Evolutionary conservation across 176 grass and related monocot genomes (phyloP).

Genomic region (Avena atlantica): DNA sequence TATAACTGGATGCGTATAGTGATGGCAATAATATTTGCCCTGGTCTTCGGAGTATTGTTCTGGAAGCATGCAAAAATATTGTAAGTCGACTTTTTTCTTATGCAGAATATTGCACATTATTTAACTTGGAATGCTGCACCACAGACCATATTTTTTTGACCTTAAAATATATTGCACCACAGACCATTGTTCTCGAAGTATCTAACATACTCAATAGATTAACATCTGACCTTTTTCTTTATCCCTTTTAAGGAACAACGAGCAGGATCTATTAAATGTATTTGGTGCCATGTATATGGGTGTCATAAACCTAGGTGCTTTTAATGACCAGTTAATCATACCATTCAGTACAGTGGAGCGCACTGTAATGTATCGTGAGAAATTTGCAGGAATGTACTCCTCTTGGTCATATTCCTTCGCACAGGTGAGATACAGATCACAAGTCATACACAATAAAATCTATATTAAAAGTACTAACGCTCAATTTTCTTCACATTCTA

Average conservation of each 20-base stretch:
- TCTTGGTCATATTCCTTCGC: conserved; percentile 8
- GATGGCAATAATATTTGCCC: background rate
- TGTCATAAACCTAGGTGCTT: background rate
- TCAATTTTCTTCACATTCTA: background rate
- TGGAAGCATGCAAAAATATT: conserved; percentile 9
- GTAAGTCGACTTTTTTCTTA: background rate
- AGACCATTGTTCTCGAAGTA: background rate
- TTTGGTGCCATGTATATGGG: conserved; percentile 10
- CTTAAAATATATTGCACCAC: too few relatives aligned
- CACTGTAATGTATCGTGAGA: conserved; percentile 14
- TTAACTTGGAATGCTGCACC: background rate
- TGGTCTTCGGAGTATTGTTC: background rate
- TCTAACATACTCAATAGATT: background rate
- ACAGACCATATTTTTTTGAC: too few relatives aligned
- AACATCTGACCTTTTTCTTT: background rate
- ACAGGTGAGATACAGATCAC: background rate
- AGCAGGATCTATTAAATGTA: conserved; percentile 2
- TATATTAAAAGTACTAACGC: background rate
- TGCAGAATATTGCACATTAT: background rate
- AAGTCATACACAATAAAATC: background rate
- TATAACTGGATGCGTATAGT: conserved; percentile 2
- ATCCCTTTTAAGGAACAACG: background rate
- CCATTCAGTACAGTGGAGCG: conserved; percentile 3
- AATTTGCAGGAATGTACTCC: conserved; percentile 15
- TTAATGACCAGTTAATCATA: background rate